Evolutionary conservation across 352 stramenopile species (phyloP).

Genomic region (Phytopythium delawarense): DNA sequence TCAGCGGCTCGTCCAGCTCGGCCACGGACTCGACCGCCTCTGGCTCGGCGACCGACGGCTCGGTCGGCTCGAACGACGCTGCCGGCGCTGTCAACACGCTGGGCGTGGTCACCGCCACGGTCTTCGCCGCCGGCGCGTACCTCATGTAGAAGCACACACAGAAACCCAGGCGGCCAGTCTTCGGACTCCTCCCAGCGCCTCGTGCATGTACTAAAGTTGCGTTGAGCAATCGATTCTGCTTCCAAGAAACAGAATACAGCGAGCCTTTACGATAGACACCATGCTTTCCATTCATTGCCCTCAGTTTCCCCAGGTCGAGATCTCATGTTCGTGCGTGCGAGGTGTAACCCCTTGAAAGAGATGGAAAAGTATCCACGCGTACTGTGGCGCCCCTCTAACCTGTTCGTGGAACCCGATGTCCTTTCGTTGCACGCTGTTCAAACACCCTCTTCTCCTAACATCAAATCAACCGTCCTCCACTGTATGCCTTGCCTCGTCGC

Average conservation of each 20-base stretch:
- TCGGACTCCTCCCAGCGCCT: no score
- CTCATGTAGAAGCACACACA: neutral
- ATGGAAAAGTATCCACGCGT: no score
- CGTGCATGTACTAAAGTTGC: neutral
- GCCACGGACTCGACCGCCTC: neutral
- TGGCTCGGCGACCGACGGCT: constrained; percentile 2
- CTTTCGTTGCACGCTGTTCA: no score
- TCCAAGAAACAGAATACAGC: no score
- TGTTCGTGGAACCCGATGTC: no score
- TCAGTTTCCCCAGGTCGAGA: no score
- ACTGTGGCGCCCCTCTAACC: no score
- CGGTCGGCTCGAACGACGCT: constrained; percentile 7
- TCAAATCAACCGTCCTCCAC: neutral
- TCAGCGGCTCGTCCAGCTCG: neutral
- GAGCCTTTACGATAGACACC: no score
- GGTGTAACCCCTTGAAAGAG: no score
- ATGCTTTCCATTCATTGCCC: no score
- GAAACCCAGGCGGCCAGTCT: neutral
- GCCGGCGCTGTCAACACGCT: neutral
- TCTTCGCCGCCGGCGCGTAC: constrained; percentile 5
- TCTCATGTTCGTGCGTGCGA: no score
- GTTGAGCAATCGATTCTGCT: neutral
- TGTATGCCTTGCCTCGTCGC: neutral
- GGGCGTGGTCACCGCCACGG: constrained; percentile 1
- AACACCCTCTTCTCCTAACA: neutral